phyloP scores from a whole-genome alignment of 345 rosid species.

The Tarenaya hassleriana region DNA sequence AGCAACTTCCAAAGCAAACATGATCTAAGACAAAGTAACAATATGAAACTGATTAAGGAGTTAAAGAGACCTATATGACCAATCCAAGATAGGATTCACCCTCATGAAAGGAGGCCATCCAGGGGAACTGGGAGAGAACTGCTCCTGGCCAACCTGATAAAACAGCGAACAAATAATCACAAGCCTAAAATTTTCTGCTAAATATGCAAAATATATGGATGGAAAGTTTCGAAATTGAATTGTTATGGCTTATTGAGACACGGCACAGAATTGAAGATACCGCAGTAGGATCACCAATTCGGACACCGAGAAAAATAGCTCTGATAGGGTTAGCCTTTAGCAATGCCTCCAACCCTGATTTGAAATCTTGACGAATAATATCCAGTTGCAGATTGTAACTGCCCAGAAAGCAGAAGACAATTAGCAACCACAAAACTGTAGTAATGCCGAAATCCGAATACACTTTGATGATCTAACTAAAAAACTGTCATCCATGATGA shows the following conservation, averaged over 20 bases:
- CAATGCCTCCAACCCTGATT: conserved; percentile 88
- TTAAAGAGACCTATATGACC: conserved; percentile 79
- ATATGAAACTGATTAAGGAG: conserved; percentile 18
- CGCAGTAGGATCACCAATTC: conserved; percentile 99
- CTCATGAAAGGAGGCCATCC: conserved; percentile 99
- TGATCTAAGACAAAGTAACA: background rate
- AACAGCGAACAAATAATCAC: conserved; percentile 6
- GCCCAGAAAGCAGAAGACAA: conserved; percentile 26
- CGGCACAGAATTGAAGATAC: conserved; percentile 35
- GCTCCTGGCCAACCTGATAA: conserved; percentile 91
- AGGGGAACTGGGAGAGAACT: conserved; percentile 95
- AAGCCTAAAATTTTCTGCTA: background rate
- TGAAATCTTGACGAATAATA: conserved; percentile 78
- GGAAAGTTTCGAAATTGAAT: conserved; percentile 5
- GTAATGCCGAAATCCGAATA: conserved; percentile 3
- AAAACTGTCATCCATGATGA: no score
- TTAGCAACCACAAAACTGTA: conserved; percentile 13
- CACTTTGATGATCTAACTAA: background rate
- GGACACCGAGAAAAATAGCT: conserved; percentile 97
- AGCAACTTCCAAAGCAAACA: background rate
- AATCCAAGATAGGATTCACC: conserved; percentile 98
- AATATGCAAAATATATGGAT: background rate
- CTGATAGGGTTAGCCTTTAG: conserved; percentile 69
- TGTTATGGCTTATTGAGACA: conserved; percentile 1
- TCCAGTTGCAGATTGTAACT: conserved; percentile 83